Conservation (phyloP, 2,329 filamentous ascomycete species). For the Niveomyces coronatus region DNA sequence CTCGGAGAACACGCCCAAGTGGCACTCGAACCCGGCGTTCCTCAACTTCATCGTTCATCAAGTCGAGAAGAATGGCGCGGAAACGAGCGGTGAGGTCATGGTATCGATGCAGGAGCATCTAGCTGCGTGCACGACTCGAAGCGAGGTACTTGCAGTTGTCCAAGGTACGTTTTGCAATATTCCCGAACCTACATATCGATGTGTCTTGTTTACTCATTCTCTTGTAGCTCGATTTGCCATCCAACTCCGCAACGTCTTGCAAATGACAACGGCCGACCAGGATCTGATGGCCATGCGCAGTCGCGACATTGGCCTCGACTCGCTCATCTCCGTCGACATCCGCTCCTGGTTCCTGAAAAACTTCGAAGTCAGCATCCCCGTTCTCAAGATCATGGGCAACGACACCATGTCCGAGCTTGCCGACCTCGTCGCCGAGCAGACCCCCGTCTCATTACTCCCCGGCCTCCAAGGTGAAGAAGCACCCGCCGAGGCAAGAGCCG, state of each 20-base stretch:
- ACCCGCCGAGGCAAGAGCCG: no score
- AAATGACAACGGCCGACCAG: neutral
- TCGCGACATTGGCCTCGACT: conserved; percentile 20
- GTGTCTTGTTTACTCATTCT: no score
- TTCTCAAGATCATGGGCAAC: conserved; percentile 33
- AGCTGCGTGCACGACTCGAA: neutral
- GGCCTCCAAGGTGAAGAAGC: no score
- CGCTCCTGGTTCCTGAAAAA: conserved; percentile 40
- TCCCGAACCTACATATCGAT: no score
- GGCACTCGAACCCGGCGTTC: conserved; percentile 1
- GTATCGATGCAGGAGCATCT: neutral
- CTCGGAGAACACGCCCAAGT: no score
- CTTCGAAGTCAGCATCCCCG: conserved; percentile 30
- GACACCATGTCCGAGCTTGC: no score
- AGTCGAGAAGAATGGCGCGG: neutral
- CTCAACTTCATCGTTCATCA: neutral
- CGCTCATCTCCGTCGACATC: conserved; percentile 25
- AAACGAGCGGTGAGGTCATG: neutral
- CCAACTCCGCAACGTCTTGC: no score
- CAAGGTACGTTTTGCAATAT: neutral
- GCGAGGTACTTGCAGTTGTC: neutral
- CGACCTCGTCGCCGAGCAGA: no score
- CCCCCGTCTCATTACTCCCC: no score
- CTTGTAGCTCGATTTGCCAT: no score
- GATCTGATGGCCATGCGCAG: neutral